Conservation (phyloP, 495 filamentous ascomycete genomes). For the Tricharina praecox region DNA sequence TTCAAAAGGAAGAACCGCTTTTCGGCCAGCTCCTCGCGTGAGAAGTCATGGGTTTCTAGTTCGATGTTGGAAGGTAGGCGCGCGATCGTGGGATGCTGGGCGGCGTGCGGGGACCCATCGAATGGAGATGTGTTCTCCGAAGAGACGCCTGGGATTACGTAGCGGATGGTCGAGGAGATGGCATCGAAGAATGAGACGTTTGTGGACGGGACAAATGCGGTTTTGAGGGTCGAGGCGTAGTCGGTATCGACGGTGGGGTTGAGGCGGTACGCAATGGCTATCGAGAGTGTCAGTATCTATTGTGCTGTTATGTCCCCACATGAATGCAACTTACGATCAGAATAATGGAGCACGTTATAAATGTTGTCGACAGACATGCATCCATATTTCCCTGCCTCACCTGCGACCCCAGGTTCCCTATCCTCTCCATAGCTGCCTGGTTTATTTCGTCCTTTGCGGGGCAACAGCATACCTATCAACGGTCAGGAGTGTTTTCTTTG, state of each 20-base stretch:
- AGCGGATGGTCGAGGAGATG: conserved; percentile 46
- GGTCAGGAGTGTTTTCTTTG: not conserved
- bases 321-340: conserved; percentile 32
- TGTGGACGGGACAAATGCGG: conserved; percentile 58
- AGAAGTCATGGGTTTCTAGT: conserved; percentile 89
- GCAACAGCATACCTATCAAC: conserved; percentile 46
- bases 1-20: conserved; percentile 75
- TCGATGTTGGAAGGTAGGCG: conserved; percentile 82
- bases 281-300: conserved; percentile 14
- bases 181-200: conserved; percentile 48
- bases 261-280: conserved; percentile 72
- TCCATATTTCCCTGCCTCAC: conserved; percentile 61
- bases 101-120: conserved; percentile 3
- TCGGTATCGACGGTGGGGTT: conserved; percentile 74
- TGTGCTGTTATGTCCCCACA: conserved; percentile 17
- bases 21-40: conserved; percentile 81
- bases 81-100: conserved; percentile 24
- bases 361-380: conserved; percentile 90
- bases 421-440: conserved; percentile 44
- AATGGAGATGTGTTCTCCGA: no score
- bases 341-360: conserved; percentile 73
- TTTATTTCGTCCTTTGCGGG: conserved; percentile 59
- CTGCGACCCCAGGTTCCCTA: conserved; percentile 46
- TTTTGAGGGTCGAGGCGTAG: conserved; percentile 60
- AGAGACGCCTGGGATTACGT: conserved; percentile 28